A percentile compares a stretch with the other conserved stretches of the same genome.
phyloP scores from a whole-genome alignment of 2,329 filamentous ascomycete genomes.

The Penicillium sp. region DNA sequence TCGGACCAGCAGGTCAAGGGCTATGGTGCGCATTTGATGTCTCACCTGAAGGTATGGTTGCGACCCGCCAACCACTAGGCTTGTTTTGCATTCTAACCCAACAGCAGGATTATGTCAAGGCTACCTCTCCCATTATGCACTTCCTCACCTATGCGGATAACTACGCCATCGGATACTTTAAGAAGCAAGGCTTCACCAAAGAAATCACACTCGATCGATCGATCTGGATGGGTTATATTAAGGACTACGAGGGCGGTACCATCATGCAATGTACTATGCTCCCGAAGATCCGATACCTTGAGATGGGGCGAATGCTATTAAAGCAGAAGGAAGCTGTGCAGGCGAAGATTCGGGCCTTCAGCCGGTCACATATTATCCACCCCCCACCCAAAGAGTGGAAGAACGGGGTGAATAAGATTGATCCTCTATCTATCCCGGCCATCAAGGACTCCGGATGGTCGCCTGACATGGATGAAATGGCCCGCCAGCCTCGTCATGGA shows the following conservation, averaged over 20 bases:
- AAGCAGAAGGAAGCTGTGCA: conserved; percentile 97
- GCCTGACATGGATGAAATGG: conserved; percentile 94
- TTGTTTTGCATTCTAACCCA: conserved; percentile 3
- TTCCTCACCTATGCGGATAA: conserved; percentile 99
- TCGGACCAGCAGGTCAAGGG: conserved; percentile 98
- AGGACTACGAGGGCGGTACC: conserved; percentile 97
- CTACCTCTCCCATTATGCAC: conserved; percentile 95
- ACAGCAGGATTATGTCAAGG: conserved; percentile 80
- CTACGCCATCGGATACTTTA: conserved; percentile 98
- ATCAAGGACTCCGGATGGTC: conserved; percentile 95
- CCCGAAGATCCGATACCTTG: conserved; percentile 88
- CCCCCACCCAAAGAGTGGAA: conserved; percentile 83
- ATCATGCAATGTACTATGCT: conserved; percentile 99
- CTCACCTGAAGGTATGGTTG: conserved; percentile 72
- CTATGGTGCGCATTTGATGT: conserved; percentile 97
- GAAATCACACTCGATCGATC: conserved; percentile 89
- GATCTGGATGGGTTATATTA: conserved; percentile 99
- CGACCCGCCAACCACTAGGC: not conserved
- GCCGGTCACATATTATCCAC: conserved; percentile 84
- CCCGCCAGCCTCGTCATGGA: conserved; percentile 89
- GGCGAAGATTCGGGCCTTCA: conserved; percentile 90
- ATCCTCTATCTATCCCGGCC: conserved; percentile 81
- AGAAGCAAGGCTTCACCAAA: conserved; percentile 98
- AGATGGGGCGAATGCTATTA: conserved; percentile 86
- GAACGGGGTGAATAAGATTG: conserved; percentile 70